These are phyloP conservation scores for Cladosporium velox DNA, from an alignment of 2,329 filamentous ascomycete genomes.

Conservation along the genomic window DNA sequence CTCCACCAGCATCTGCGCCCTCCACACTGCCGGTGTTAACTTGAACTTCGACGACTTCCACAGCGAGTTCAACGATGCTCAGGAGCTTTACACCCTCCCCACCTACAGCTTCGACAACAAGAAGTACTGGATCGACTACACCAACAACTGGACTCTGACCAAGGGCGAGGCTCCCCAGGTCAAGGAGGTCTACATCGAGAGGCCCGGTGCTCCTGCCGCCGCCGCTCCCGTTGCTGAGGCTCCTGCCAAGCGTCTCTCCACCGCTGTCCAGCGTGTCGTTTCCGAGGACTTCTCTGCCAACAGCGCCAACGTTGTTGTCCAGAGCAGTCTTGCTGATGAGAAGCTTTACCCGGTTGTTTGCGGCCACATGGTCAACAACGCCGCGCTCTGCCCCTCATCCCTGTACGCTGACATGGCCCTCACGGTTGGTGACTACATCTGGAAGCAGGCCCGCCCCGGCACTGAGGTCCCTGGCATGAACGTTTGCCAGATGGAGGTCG, in stretches of 20 bases:
- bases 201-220: constrained; percentile 34
- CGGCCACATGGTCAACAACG: constrained; percentile 69
- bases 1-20: constrained; percentile 56
- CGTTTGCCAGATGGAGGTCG: constrained; percentile 67
- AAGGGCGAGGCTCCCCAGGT: constrained; percentile 61
- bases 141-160: constrained; percentile 69
- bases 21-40: constrained; percentile 63
- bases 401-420: constrained; percentile 66
- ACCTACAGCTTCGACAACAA: constrained; percentile 70
- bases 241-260: constrained; percentile 58
- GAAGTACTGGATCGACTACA: constrained; percentile 72
- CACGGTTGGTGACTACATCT: constrained; percentile 67
- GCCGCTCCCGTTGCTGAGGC: constrained; percentile 46
- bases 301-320: constrained; percentile 61
- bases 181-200: constrained; percentile 42
- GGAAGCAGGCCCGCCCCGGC: constrained; percentile 62
- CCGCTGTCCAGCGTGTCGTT: constrained; percentile 65
- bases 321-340: constrained; percentile 65
- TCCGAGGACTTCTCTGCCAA: constrained; percentile 64
- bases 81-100: constrained; percentile 65
- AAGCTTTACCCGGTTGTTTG: constrained; percentile 63
- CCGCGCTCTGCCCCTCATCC: constrained; percentile 65
- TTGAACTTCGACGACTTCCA: constrained; percentile 74
- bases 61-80: constrained; percentile 58
- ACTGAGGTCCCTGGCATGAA: constrained; percentile 61